These are phyloP conservation scores for Myochromella boudieri DNA, from an alignment of 768 basidiomycete genomes.

Conservation along the genomic window DNA sequence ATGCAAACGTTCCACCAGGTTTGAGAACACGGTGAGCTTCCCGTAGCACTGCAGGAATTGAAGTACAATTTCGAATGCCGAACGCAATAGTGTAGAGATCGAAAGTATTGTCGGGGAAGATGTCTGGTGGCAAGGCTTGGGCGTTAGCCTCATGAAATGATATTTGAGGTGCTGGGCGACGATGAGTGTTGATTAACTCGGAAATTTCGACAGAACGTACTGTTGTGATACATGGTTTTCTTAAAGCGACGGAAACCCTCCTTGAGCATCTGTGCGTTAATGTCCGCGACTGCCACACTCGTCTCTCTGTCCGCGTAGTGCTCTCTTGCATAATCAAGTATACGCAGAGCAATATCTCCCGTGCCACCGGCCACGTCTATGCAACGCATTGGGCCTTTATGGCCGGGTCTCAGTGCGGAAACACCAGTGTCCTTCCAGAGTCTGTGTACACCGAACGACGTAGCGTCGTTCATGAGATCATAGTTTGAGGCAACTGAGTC, in stretches of 20 bases:
- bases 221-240: conserved; percentile 97
- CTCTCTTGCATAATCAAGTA: conserved; percentile 88
- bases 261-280: conserved; percentile 93
- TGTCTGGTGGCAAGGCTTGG: conserved; percentile 63
- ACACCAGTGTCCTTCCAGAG: conserved; percentile 97
- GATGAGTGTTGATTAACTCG: neutral
- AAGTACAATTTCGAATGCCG: conserved; percentile 96
- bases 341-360: conserved; percentile 93
- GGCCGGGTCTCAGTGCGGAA: conserved; percentile 70
- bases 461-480: conserved; percentile 99
- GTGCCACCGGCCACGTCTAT: conserved; percentile 98
- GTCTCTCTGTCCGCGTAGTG: conserved; percentile 89
- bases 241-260: conserved; percentile 90
- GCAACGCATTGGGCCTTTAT: conserved; percentile 71
- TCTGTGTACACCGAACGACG: conserved; percentile 93
- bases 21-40: conserved; percentile 95
- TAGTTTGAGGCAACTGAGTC: conserved; percentile 94
- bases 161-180: conserved; percentile 78
- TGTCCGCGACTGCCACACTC: conserved; percentile 86
- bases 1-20: conserved; percentile 93
- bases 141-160: conserved; percentile 94
- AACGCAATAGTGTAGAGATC: conserved; percentile 99
- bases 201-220: conserved; percentile 44
- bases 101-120: conserved; percentile 80
- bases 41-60: conserved; percentile 79